Percentiles rank a stretch among this genome's conserved stretches.
These are phyloP conservation scores for Ceratocystis destructans DNA, from an alignment of 2,329 filamentous ascomycete genomes.

Conservation along the genomic window DNA sequence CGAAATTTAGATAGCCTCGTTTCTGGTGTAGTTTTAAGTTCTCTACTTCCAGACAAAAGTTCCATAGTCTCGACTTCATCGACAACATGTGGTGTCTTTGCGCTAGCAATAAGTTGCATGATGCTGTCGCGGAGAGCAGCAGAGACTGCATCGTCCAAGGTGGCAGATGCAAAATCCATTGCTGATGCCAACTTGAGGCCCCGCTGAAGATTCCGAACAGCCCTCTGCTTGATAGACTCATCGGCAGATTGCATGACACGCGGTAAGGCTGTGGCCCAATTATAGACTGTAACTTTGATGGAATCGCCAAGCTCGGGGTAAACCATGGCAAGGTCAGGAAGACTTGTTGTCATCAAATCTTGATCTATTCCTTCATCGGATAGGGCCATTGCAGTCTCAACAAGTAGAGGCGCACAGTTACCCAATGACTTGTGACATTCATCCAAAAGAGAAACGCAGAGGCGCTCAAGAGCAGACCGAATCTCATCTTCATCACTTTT, in stretches of 20 bases:
- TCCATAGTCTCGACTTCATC: slow-evolving; percentile 25
- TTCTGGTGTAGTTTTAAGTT: slow-evolving; percentile 6
- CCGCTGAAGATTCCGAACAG: slow-evolving; percentile 62
- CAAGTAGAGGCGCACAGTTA: slow-evolving; percentile 54
- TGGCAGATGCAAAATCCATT: slow-evolving; percentile 49
- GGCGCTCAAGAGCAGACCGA: slow-evolving; percentile 47
- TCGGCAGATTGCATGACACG: slow-evolving; percentile 74
- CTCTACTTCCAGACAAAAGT: slow-evolving; percentile 11
- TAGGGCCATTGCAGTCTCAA: slow-evolving; percentile 69
- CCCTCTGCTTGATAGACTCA: slow-evolving; percentile 58
- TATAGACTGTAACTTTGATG: slow-evolving; percentile 58
- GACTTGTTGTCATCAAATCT: slow-evolving; percentile 32
- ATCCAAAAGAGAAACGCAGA: slow-evolving; percentile 65
- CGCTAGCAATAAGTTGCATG: slow-evolving; percentile 23
- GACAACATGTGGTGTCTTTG: slow-evolving; percentile 25
- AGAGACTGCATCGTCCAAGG: slow-evolving; percentile 53
- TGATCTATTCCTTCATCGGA: slow-evolving; percentile 29
- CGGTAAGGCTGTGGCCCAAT: slow-evolving; percentile 69
- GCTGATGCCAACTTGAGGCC: slow-evolving; percentile 53
- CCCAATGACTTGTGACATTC: slow-evolving; percentile 62
- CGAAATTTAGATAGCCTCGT: slow-evolving; percentile 33
- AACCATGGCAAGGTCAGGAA: slow-evolving; percentile 49
- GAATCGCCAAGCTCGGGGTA: slow-evolving; percentile 49
- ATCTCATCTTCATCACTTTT: slow-evolving; percentile 57
- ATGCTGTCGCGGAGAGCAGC: slow-evolving; percentile 64